A percentile compares a stretch with the other conserved stretches of the same genome.
Conservation (phyloP, 441 rosid genomes). For the Syzygium syzygioides region DNA sequence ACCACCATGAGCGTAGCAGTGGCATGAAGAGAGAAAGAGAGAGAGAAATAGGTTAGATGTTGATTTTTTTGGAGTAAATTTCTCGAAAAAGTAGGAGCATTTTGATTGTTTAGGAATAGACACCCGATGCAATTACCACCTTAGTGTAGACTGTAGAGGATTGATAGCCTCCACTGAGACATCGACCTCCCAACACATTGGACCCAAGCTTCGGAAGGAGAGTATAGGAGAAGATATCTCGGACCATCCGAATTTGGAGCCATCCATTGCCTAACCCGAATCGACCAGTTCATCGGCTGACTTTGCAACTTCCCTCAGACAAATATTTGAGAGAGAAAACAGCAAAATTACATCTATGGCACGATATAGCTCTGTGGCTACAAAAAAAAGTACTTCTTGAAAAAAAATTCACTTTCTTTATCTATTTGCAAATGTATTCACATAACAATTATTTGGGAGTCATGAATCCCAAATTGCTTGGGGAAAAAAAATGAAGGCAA, state of each 20-base stretch:
- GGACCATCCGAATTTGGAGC: not conserved
- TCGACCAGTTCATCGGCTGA: not conserved
- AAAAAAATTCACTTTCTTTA: not conserved
- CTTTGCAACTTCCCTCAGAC: not conserved
- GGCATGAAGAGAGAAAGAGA: not conserved
- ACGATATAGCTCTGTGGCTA: not conserved
- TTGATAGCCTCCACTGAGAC: not conserved
- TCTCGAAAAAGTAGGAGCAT: not conserved
- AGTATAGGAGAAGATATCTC: not conserved
- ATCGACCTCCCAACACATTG: no score
- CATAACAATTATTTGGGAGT: not conserved
- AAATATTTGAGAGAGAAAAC: not conserved
- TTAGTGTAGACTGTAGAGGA: no score
- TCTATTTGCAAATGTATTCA: not conserved
- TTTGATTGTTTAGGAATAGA: not conserved
- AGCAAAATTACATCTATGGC: not conserved
- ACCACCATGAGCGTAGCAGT: not conserved
- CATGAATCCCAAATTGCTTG: not conserved
- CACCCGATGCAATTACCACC: not conserved
- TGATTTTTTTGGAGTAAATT: not conserved
- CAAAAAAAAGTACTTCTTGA: not conserved
- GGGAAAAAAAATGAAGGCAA: not conserved
- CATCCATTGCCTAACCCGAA: not conserved
- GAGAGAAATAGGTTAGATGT: not conserved
- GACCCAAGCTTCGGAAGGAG: not conserved